phyloP scores from a whole-genome alignment of 208 protist species.

The Acanthamoeba royreba region DNA sequence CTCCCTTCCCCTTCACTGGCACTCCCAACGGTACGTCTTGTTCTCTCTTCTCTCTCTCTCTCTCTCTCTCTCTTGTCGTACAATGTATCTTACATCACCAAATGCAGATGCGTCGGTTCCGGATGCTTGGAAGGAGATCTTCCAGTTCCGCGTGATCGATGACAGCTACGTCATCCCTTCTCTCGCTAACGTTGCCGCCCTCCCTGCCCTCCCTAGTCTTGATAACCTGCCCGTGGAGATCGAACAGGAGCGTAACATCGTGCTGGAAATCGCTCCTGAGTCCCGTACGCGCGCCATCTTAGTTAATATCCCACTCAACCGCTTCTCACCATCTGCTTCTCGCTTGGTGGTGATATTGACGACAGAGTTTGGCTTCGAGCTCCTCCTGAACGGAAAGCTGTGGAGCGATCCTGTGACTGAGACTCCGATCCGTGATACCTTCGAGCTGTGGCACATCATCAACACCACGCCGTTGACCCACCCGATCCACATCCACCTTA shows the following conservation, averaged over 20 bases:
- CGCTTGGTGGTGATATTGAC: background rate
- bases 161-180: background rate
- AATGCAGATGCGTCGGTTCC: background rate
- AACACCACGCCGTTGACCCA: background rate
- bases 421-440: background rate
- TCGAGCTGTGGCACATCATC: constrained; percentile 28
- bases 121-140: background rate
- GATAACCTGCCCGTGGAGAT: background rate
- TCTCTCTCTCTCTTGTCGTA: too few species aligned
- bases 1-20: background rate
- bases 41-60: background rate
- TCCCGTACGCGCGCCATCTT: too few species aligned
- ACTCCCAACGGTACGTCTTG: background rate
- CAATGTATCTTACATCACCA: too few species aligned
- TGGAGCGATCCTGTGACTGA: background rate
- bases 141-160: background rate
- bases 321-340: background rate
- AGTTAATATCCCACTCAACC: too few species aligned
- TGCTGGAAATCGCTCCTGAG: too few species aligned
- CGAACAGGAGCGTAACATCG: background rate
- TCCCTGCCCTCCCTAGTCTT: background rate
- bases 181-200: background rate
- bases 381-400: background rate
- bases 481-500: constrained; percentile 35
- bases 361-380: background rate